Percentiles rank a stretch among this genome's conserved stretches.
These are phyloP conservation scores for Monosporascus sp. DNA, from an alignment of 2,329 filamentous ascomycete genomes.

Conservation along the genomic window DNA sequence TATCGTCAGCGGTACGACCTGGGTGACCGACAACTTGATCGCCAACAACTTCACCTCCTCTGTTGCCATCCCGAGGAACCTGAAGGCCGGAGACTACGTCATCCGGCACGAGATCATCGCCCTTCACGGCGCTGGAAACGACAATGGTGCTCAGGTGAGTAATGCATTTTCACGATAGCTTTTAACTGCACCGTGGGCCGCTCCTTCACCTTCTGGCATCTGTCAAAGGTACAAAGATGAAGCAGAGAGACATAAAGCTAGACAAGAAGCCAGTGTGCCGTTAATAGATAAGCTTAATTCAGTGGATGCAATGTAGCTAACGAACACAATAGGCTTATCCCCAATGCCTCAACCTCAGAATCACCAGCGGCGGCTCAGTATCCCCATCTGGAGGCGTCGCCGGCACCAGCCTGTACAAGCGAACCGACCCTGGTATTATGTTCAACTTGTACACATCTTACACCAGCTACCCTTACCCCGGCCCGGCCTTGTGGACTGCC, in stretches of 20 bases:
- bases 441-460: conserved; percentile 19
- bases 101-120: conserved; percentile 47
- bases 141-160: conserved; percentile 25
- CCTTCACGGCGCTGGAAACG: conserved; percentile 35
- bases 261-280: no score
- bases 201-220: no score
- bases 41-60: conserved; percentile 37
- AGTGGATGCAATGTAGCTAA: background rate
- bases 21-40: conserved; percentile 48
- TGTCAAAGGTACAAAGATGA: no score
- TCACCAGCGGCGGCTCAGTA: conserved; percentile 29
- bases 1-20: conserved; percentile 40
- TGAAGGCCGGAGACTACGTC: conserved; percentile 44
- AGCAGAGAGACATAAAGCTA: no score
- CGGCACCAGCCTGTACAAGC: conserved; percentile 25
- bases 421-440: conserved; percentile 21
- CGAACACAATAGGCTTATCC: conserved; percentile 31
- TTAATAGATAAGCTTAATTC: no score
- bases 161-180: background rate
- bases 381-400: conserved; percentile 23
- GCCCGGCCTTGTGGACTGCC: conserved; percentile 18
- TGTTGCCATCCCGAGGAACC: conserved; percentile 36
- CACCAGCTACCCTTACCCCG: conserved; percentile 20
- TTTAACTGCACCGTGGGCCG: background rate
- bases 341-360: conserved; percentile 40